Percentiles rank a stretch among this genome's conserved stretches.
Evolutionary conservation across 306 rosid species (phyloP).

Genomic region (Ochetophila trinervis): DNA sequence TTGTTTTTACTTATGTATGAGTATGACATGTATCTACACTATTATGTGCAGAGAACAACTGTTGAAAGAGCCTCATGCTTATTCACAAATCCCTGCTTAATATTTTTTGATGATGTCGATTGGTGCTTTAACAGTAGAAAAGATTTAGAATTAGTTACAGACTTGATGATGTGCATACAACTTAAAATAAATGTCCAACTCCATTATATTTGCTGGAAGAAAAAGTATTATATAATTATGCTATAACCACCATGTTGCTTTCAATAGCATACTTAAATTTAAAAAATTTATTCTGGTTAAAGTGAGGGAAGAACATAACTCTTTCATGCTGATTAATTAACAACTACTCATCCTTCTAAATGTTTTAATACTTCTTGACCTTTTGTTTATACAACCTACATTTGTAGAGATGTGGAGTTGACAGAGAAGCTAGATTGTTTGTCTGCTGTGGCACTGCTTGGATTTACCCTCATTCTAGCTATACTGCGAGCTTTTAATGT

Average conservation of each 20-base stretch:
- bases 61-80: slow-evolving; percentile 1
- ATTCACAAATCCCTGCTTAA: not conserved
- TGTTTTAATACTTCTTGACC: not conserved
- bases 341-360: not conserved
- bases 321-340: not conserved
- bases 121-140: not conserved
- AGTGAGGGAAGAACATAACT: not conserved
- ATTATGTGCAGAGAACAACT: not conserved
- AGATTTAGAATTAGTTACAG: not conserved
- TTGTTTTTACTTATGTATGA: not conserved
- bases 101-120: not conserved
- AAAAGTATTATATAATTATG: no score
- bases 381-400: not conserved
- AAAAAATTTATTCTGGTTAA: no score
- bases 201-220: no score
- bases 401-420: slow-evolving; percentile 80
- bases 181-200: not conserved
- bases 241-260: no score
- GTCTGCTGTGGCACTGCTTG: slow-evolving; percentile 86
- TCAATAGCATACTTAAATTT: no score
- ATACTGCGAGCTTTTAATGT: slow-evolving; percentile 67
- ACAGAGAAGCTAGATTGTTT: slow-evolving; percentile 84
- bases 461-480: slow-evolving; percentile 69
- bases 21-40: not conserved
- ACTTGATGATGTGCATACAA: not conserved